Percentiles rank a stretch among this genome's conserved stretches.
phyloP scores from a whole-genome alignment of 148 eudicot species.

The Polygonum aviculare region DNA sequence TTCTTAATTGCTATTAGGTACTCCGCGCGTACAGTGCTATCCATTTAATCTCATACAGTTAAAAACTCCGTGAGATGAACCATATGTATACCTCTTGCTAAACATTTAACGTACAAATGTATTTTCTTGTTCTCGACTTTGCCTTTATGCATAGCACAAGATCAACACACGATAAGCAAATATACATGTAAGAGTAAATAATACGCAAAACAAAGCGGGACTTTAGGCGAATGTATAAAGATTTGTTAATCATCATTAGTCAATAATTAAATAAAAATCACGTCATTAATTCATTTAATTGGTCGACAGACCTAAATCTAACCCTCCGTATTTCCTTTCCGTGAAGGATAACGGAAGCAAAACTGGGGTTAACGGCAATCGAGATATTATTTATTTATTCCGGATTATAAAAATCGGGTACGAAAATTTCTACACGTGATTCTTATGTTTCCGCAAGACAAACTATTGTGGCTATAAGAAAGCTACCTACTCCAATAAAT shows the following conservation, averaged over 20 bases:
- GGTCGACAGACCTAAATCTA: neutral
- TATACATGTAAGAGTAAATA: too few relatives aligned
- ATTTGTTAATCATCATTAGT: neutral
- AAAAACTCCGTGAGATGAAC: too few relatives aligned
- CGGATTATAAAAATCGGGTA: neutral
- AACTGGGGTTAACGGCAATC: neutral
- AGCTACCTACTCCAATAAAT: neutral
- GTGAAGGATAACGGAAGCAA: neutral
- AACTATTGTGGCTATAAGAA: neutral
- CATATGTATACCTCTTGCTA: too few relatives aligned
- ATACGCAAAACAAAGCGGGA: too few relatives aligned
- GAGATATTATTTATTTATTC: neutral
- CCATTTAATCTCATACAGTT: too few relatives aligned
- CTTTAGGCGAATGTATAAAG: neutral
- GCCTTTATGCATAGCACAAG: too few relatives aligned
- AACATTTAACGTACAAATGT: too few relatives aligned
- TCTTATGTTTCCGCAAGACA: constrained; percentile 7
- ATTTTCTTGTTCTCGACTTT: too few relatives aligned
- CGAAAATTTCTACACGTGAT: constrained; percentile 5
- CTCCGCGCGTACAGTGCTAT: too few relatives aligned
- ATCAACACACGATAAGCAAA: too few relatives aligned
- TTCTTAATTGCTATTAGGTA: too few relatives aligned
- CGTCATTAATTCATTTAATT: neutral
- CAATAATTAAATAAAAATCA: neutral
- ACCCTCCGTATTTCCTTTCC: neutral